phyloP scores from a whole-genome alignment of 1,139 yeast genomes.

The Casaregolazyma lundiana region DNA sequence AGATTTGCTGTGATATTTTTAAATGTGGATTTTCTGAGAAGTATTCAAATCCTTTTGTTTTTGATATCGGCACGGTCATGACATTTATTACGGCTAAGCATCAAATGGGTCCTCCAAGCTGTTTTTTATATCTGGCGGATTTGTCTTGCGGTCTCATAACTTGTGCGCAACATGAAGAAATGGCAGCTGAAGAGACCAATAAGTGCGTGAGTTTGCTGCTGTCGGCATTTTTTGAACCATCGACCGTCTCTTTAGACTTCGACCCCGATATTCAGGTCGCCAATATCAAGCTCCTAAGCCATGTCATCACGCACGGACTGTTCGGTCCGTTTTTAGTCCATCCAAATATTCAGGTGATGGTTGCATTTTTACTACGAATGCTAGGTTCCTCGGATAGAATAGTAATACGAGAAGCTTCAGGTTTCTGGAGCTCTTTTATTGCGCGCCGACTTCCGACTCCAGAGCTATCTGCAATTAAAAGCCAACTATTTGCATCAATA shows the following conservation, averaged over 20 bases:
- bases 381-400: conserved; percentile 58
- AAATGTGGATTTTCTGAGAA: conserved; percentile 68
- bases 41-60: conserved; percentile 59
- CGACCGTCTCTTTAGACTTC: conserved; percentile 13
- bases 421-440: conserved; percentile 62
- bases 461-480: neutral
- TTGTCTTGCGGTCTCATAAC: conserved; percentile 30
- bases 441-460: conserved; percentile 25
- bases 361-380: conserved; percentile 37
- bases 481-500: conserved; percentile 15
- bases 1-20: conserved; percentile 53
- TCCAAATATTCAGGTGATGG: conserved; percentile 16
- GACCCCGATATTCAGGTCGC: conserved; percentile 26
- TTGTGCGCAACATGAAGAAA: conserved; percentile 13
- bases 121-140: conserved; percentile 26
- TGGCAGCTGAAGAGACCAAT: conserved; percentile 1
- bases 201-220: conserved; percentile 19
- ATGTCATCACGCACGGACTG: conserved; percentile 19
- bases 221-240: conserved; percentile 18
- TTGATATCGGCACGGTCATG: conserved; percentile 41
- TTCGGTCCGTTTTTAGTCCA: conserved; percentile 17
- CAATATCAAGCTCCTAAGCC: conserved; percentile 25
- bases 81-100: conserved; percentile 44
- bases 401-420: conserved; percentile 54
- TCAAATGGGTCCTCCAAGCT: conserved; percentile 22